Conservation (phyloP, 2,329 filamentous ascomycete species). For the Cladosporium sp. region DNA sequence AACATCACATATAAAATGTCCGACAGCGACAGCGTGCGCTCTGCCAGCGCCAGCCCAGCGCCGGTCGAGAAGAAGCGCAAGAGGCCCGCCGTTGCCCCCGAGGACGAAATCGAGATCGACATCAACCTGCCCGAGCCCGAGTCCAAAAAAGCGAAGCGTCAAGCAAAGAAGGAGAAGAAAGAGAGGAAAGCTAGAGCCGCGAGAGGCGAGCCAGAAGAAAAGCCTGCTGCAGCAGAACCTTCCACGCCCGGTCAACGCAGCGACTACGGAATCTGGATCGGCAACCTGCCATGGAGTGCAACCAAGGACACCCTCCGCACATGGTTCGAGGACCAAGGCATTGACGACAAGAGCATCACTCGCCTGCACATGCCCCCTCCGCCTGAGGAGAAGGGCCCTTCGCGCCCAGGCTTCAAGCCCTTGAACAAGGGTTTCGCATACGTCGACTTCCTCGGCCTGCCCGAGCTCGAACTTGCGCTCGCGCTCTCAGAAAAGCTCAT, state of each 20-base stretch:
- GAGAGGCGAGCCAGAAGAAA: conserved; percentile 19
- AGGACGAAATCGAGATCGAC: conserved; percentile 79
- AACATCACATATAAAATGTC: conserved; percentile 12
- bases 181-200: conserved; percentile 28
- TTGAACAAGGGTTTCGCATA: conserved; percentile 96
- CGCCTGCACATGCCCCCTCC: conserved; percentile 76
- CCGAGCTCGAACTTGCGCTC: conserved; percentile 74
- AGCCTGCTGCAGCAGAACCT: conserved; percentile 28
- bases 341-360: conserved; percentile 70
- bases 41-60: conserved; percentile 11
- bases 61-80: conserved; percentile 63
- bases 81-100: conserved; percentile 48
- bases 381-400: conserved; percentile 33
- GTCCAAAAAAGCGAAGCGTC: conserved; percentile 89
- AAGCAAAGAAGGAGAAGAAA: conserved; percentile 77
- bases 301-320: conserved; percentile 73
- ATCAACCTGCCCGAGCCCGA: conserved; percentile 86
- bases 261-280: conserved; percentile 89
- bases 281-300: conserved; percentile 84
- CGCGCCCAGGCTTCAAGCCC: conserved; percentile 50
- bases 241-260: conserved; percentile 58
- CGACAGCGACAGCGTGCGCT: conserved; percentile 19
- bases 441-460: conserved; percentile 76
- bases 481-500: conserved; percentile 83
- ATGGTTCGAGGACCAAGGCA: conserved; percentile 75